A percentile compares a stretch with the other conserved stretches of the same genome.
Conservation (phyloP, 305 asterid species). For the Solanum hybrid region DNA sequence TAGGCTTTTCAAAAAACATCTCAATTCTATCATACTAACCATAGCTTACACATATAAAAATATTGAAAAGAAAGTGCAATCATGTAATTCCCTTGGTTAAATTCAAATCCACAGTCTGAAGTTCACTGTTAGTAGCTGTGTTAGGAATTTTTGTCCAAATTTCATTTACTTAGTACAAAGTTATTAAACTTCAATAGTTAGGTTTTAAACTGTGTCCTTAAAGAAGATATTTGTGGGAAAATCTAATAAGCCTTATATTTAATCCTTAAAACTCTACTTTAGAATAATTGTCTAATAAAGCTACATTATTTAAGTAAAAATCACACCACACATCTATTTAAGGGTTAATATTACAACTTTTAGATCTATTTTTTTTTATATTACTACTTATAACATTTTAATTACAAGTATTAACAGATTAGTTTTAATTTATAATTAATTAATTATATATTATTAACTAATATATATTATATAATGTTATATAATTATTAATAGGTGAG, state of each 20-base stretch:
- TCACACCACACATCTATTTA: too few relatives aligned
- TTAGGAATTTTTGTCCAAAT: background rate
- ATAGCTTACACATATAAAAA: accelerated
- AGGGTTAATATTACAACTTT: too few relatives aligned
- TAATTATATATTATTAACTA: too few relatives aligned
- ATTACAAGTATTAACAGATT: too few relatives aligned
- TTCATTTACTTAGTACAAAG: background rate
- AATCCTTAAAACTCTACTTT: background rate
- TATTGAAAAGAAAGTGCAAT: background rate
- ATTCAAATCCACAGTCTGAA: background rate
- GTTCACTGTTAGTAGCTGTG: background rate
- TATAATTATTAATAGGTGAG: too few relatives aligned
- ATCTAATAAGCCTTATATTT: background rate
- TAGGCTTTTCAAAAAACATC: too few relatives aligned
- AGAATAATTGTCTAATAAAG: background rate
- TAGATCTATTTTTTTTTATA: too few relatives aligned
- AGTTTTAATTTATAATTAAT: too few relatives aligned
- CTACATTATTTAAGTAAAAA: too few relatives aligned
- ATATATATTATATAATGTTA: too few relatives aligned
- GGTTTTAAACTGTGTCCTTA: background rate
- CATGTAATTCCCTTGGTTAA: too few relatives aligned
- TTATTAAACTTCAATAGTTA: background rate
- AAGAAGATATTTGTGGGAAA: background rate
- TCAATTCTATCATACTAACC: background rate
- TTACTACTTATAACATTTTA: too few relatives aligned